Evolutionary conservation across 371 early-diverging fungal genomes (phyloP), one percentile per base, ranked within the genome.

Genomic region (Rhizomucor miehei): DNA sequence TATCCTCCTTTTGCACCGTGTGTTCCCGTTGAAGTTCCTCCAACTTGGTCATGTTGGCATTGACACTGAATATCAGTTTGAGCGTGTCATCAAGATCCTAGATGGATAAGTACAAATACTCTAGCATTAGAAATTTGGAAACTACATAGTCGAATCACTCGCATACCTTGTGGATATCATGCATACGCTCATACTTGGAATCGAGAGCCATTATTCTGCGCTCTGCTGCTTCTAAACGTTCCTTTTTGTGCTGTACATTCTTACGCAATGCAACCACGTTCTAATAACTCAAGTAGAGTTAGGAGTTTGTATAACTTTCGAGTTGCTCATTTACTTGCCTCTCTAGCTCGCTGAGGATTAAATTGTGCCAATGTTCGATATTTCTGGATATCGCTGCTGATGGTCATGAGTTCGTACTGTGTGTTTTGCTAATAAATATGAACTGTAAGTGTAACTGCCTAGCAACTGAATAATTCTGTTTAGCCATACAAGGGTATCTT

Each of bases 401-500:
- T 19, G 41, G 14, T 41, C 41, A 41, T 41, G 41, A 19, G 14
- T 19, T 41, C 19, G 12, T 41, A 41, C 12, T 41, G 41, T 11
- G 41, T 41, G 6, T 41, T 19, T 41, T 41, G 41, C 29, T 29
- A 29, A 29, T 5, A 29, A 8, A 29, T 29, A 8, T n/a, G n/a
- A n/a, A 29, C 29, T 8, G 29, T 29, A 29, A 29, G 29, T n/a
- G n/a, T n/a, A n/a, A n/a, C n/a, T n/a, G n/a, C n/a, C n/a, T n/a
- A n/a, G n/a, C n/a, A n/a, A n/a, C n/a, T n/a, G n/a, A n/a, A n/a
- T n/a, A n/a, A n/a, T n/a, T n/a, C n/a, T n/a, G n/a, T n/a, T n/a
- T n/a, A n/a, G n/a, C n/a, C n/a, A n/a, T 29, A 29, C 29, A 19
- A 41, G 41, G 19, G 19, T 41, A 53, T 59, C 59, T 25, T 52